Evolutionary conservation across 202 grass and related monocot species (phyloP).

Genomic region (Elaeis oleifera): DNA sequence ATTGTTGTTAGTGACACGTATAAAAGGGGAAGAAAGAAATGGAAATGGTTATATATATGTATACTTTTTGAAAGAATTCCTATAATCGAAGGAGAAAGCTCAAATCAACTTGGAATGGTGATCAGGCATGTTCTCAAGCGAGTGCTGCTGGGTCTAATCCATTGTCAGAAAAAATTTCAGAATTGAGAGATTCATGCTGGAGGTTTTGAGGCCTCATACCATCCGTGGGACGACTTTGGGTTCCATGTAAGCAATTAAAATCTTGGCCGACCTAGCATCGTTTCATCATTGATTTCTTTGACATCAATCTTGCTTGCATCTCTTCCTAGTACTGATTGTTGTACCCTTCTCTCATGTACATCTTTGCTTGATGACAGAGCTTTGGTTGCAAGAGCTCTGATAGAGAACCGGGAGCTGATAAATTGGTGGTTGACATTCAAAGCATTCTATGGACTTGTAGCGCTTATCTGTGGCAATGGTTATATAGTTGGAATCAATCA

Average conservation of each 20-base stretch:
- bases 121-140: slow-evolving; percentile 44
- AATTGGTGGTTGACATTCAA: slow-evolving; percentile 76
- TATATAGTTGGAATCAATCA: slow-evolving; percentile 97
- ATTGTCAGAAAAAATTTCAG: slow-evolving; percentile 36
- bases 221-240: slow-evolving; percentile 92
- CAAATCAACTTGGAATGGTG: too few relatives aligned
- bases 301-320: slow-evolving; percentile 13
- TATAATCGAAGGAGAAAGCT: too few relatives aligned
- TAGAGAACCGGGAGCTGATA: slow-evolving; percentile 77
- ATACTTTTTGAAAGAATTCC: too few relatives aligned
- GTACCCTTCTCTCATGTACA: background rate
- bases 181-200: slow-evolving; percentile 76
- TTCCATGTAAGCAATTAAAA: slow-evolving; percentile 45
- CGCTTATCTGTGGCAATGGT: slow-evolving; percentile 76
- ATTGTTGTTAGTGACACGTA: too few relatives aligned
- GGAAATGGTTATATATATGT: too few relatives aligned
- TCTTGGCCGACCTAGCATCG: slow-evolving; percentile 1
- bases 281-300: background rate
- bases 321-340: background rate
- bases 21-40: too few relatives aligned
- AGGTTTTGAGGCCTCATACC: slow-evolving; percentile 95
- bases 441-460: slow-evolving; percentile 60
- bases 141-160: slow-evolving; percentile 40
- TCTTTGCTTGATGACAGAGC: slow-evolving; percentile 43
- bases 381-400: slow-evolving; percentile 80